Conservation (phyloP, 1,284 basidiomycete species). For the Rhizoctonia solani region DNA sequence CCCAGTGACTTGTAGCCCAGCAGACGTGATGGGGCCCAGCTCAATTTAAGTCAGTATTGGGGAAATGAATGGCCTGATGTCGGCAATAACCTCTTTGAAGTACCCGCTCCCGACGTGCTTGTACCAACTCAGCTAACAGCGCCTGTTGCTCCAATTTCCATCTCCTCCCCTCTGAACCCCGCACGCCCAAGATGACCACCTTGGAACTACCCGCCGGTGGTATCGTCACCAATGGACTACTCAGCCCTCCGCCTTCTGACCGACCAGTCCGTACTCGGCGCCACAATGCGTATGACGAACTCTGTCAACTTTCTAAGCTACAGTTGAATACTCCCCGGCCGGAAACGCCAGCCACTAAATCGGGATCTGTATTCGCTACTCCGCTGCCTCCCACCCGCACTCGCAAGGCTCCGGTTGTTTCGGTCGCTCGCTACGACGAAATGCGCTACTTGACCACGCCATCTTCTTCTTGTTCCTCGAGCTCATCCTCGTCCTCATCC, state of each 20-base stretch:
- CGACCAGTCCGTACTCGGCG: slow-evolving; percentile 15
- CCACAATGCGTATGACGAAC: background rate
- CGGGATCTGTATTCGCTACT: background rate
- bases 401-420: background rate
- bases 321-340: background rate
- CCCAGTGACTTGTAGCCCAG: slow-evolving; percentile 7
- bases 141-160: background rate
- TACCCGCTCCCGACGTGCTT: background rate
- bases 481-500: too few relatives aligned
- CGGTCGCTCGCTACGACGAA: background rate
- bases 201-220: background rate
- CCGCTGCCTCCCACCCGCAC: background rate
- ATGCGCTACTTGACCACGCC: background rate
- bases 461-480: too few relatives aligned
- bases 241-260: slow-evolving; percentile 15
- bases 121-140: background rate
- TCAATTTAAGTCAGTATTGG: background rate
- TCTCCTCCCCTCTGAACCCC: slow-evolving; percentile 3
- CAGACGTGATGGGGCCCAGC: slow-evolving; percentile 3
- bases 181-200: background rate
- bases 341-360: background rate
- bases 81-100: background rate
- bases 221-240: background rate
- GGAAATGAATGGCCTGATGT: background rate
- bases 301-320: background rate